Percentiles rank a stretch among this genome's conserved stretches.
phyloP scores from a whole-genome alignment of 2,329 filamentous ascomycete species.

The Neonectria neomacrospora region DNA sequence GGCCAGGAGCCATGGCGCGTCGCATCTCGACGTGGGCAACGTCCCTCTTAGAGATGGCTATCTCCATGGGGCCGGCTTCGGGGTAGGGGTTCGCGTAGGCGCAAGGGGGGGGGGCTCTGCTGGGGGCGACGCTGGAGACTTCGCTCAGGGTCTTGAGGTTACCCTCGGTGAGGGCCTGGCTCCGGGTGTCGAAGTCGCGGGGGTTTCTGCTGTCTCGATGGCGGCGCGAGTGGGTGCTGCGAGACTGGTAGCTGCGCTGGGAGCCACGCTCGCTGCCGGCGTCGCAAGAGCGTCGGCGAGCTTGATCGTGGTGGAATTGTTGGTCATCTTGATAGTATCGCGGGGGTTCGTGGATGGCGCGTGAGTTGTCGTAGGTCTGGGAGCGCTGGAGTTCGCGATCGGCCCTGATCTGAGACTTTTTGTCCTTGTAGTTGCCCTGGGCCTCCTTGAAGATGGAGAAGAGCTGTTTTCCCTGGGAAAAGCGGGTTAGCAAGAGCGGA shows the following conservation, averaged over 20 bases:
- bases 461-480: conserved; percentile 82
- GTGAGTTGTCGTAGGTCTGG: conserved; percentile 61
- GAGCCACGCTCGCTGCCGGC: conserved; percentile 55
- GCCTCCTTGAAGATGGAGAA: conserved; percentile 93
- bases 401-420: conserved; percentile 83
- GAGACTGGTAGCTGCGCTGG: conserved; percentile 55
- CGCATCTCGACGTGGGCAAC: conserved; percentile 45
- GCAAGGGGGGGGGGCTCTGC: conserved; percentile 55
- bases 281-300: conserved; percentile 47
- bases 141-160: conserved; percentile 67
- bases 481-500: conserved; percentile 26
- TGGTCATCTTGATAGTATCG: conserved; percentile 47
- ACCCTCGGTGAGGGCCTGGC: conserved; percentile 59
- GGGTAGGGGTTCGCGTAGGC: conserved; percentile 52
- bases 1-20: conserved; percentile 36
- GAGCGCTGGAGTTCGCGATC: conserved; percentile 70
- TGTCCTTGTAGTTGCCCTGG: conserved; percentile 86
- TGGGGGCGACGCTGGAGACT: conserved; percentile 61
- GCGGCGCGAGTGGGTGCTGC: conserved; percentile 49
- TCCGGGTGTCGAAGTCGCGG: conserved; percentile 42
- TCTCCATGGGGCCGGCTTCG: conserved; percentile 54
- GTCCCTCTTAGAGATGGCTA: conserved; percentile 52
- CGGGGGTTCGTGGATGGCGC: conserved; percentile 30
- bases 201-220: conserved; percentile 40
- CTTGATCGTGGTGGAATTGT: conserved; percentile 49